Base-by-base conservation (phyloP, 768 basidiomycete genomes). In the Suillus decipiens region DNA sequence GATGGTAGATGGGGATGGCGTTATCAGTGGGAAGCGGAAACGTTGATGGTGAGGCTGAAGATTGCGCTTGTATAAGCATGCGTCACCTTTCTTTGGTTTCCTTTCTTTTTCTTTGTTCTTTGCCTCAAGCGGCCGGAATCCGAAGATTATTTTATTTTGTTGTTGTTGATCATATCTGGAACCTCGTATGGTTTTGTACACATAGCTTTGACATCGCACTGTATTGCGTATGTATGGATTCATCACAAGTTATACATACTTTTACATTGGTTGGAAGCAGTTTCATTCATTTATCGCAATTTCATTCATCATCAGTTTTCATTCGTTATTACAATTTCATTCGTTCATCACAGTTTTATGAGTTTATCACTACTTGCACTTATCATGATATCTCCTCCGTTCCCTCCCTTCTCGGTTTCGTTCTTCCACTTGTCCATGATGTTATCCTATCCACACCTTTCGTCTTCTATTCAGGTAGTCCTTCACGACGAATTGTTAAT, bases 1-100 rank as follows among this genome's bases (percentile, higher is more conserved):
- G 14, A 28, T 63, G 14, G 51, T 53, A n/a, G 62, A 60, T 31
- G 64, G 58, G 10, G 66, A 67, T 11, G 51, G 24, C 17, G 2
- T 64, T 31, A 28, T 66, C 41, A 64, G 60, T 31, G 65, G 50
- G 15, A 67, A 67, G 7, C 66, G 66, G 41, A 66, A 66, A 45
- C 65, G 63, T 31, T 64, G 37, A 65, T 28, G 7, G 3, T 28
- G 43, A n/a, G 43, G 5, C 47, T 48, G 24, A 3, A 7, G 24
- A 8, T 9, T 3, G 15, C 48, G 48, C 24, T 48, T 48, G 45
- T 47, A 47, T 22, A 22, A 47, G n/a, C 45, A 22, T 47, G 48
- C 48, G 48, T 24, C 7, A 6, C 47, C n/a, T 22, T 47, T 24
- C 14, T 8, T 24, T 22, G 11, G 14, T 15, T 4, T 8, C 14